Percentiles rank a stretch among this genome's conserved stretches.
These are phyloP conservation scores for Xylaria nigripes DNA, from an alignment of 495 filamentous ascomycete species.

Conservation along the genomic window DNA sequence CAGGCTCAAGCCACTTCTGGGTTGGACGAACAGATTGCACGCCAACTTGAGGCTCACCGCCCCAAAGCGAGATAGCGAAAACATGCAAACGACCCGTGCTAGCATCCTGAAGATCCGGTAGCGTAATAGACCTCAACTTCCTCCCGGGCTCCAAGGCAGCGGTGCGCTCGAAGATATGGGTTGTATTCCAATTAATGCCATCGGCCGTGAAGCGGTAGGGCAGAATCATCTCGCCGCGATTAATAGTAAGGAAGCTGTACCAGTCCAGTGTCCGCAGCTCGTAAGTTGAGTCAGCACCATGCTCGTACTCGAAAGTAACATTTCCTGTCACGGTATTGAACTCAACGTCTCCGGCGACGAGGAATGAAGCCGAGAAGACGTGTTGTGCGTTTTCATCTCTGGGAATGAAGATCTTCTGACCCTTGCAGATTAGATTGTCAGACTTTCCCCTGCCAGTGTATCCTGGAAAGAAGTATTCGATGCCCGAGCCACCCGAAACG, in stretches of 20 bases:
- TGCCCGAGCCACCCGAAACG: constrained; percentile 33
- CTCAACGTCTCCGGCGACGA: constrained; percentile 36
- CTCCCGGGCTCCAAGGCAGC: constrained; percentile 41
- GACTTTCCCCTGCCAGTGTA: constrained; percentile 32
- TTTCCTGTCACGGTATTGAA: constrained; percentile 35
- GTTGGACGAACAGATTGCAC: constrained; percentile 46
- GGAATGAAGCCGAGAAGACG: constrained; percentile 43
- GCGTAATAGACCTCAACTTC: constrained; percentile 32
- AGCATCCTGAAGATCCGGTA: constrained; percentile 30
- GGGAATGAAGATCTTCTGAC: constrained; percentile 35
- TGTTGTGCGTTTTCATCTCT: background rate
- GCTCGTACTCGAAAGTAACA: constrained; percentile 40
- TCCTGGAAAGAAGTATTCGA: constrained; percentile 39
- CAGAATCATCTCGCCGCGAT: constrained; percentile 44
- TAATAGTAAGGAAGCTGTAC: constrained; percentile 41
- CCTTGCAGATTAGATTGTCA: constrained; percentile 39
- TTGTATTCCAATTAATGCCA: constrained; percentile 41
- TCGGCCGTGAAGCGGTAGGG: constrained; percentile 39
- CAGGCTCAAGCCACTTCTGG: constrained; percentile 38
- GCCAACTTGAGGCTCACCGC: constrained; percentile 12
- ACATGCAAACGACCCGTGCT: constrained; percentile 33
- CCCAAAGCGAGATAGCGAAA: constrained; percentile 36
- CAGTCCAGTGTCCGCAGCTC: constrained; percentile 40
- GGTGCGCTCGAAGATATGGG: constrained; percentile 45
- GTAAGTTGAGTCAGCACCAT: constrained; percentile 32